Evolutionary conservation across 2,329 filamentous ascomycete species (phyloP), one percentile per base, ranked within the genome.

Genomic region (Exutisphaerella laricina): DNA sequence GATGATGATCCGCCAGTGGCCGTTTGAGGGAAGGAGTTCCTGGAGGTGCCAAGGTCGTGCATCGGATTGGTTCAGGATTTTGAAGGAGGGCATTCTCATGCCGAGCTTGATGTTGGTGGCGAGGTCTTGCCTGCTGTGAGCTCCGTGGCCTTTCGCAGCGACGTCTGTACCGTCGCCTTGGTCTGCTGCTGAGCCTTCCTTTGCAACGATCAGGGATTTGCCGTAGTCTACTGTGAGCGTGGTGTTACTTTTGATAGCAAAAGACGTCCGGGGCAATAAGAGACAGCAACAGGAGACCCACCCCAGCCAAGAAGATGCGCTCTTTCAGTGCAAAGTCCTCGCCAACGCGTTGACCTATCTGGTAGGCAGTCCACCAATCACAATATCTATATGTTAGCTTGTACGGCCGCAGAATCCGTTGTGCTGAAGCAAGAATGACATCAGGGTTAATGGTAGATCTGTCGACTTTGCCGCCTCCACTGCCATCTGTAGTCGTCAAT

Each of bases 341-440:
- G 12, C 23, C 59, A 7, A 67, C 82, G 0, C 84, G 81, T 61
- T 88, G 84, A 5, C 83, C 82, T 48, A 88, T 85, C 33, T 84
- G 82, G 55, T 88, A 88, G 1, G 84, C 82, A 0, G 83, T 84
- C 65, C 79, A 87, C 84, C 83, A 87, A 55, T 85, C 80, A 1
- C 16, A 36, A 9, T 36, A 25, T 8, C 9, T 18, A 12, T 31
- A 30, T n/a, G 28, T 22, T 10, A 33, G 3, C 16, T 21, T 21
- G 13, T 23, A 41, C 5, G 38, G 38, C 6, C 4, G 5, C n/a
- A 41, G n/a, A 6, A 41, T 41, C 6, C 20, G 4, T 20, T 41
- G 33, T 5, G 33, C 33, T 9, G 33, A 5, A 12, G 5, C 6
- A 4, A 36, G 18, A 13, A 36, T 36, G n/a, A 9, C 13, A 4